Percentiles rank a stretch among this genome's conserved stretches.
These are phyloP conservation scores for Herpotrichia juniperi DNA, from an alignment of 2,329 filamentous ascomycete species.

Conservation along the genomic window DNA sequence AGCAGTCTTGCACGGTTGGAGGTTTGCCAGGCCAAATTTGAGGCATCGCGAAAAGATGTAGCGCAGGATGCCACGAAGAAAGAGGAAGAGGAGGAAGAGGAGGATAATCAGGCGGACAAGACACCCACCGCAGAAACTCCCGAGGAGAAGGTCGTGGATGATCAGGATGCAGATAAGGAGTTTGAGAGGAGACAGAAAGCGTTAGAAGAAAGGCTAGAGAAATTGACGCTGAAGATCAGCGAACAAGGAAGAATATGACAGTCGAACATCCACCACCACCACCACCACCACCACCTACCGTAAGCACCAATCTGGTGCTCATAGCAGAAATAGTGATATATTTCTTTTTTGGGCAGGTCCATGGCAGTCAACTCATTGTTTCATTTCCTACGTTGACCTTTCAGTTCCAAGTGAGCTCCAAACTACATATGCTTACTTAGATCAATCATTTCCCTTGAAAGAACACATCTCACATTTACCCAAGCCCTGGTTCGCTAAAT, in stretches of 20 bases:
- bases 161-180: slow-evolving; percentile 34
- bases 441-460: too few relatives aligned
- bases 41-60: slow-evolving; percentile 5
- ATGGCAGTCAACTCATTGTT: too few relatives aligned
- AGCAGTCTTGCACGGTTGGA: slow-evolving; percentile 33
- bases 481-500: too few relatives aligned
- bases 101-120: slow-evolving; percentile 21
- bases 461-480: too few relatives aligned
- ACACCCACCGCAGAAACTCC: slow-evolving; percentile 33
- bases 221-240: slow-evolving; percentile 31
- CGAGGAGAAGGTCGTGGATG: slow-evolving; percentile 14
- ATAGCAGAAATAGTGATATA: too few relatives aligned
- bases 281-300: too few relatives aligned
- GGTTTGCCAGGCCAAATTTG: slow-evolving; percentile 13
- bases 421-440: too few relatives aligned
- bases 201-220: slow-evolving; percentile 35
- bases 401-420: too few relatives aligned
- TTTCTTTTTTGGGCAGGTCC: too few relatives aligned
- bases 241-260: slow-evolving; percentile 16
- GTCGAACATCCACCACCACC: too few relatives aligned
- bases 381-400: too few relatives aligned
- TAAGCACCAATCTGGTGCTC: too few relatives aligned
- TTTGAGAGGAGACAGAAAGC: slow-evolving; percentile 36
- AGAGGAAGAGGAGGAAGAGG: slow-evolving; percentile 2
- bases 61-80: slow-evolving; percentile 8